A percentile compares a stretch with the other conserved stretches of the same genome.
These are phyloP conservation scores for Eimeria maxima DNA, from an alignment of 169 alveolate species.

Conservation along the genomic window DNA sequence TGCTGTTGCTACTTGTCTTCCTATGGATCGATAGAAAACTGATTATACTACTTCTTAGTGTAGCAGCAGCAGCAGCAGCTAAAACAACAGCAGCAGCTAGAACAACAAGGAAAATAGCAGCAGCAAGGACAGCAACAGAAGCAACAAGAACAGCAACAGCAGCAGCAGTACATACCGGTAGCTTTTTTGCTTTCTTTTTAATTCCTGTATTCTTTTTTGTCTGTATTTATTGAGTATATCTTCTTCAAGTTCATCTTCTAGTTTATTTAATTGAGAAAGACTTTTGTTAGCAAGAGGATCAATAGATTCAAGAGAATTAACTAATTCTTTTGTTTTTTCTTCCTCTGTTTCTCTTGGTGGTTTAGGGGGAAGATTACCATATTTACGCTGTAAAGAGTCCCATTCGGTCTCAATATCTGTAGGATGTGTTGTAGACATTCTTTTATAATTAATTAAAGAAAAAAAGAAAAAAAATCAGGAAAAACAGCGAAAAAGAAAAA, in stretches of 20 bases:
- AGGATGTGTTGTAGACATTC: constrained; percentile 95
- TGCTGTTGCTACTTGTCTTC: no score
- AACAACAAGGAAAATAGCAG: not conserved
- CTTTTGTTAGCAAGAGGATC: constrained; percentile 78
- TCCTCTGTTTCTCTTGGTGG: constrained; percentile 91
- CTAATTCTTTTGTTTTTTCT: constrained; percentile 85
- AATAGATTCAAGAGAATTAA: constrained; percentile 70
- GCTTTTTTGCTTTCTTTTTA: constrained; percentile 78
- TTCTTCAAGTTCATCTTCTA: constrained; percentile 80
- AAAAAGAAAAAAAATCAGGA: not conserved
- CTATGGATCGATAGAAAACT: no score
- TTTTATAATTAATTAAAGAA: no score
- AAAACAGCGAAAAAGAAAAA: not conserved
- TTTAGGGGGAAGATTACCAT: constrained; percentile 92
- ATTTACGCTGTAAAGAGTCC: constrained; percentile 94
- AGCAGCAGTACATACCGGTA: constrained; percentile 65
- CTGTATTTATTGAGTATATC: constrained; percentile 43
- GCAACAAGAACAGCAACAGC: not conserved
- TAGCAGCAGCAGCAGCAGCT: constrained; percentile 39
- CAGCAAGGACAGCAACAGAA: not conserved
- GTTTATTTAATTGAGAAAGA: constrained; percentile 11
- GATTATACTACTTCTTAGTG: no score
- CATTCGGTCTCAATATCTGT: constrained; percentile 93
- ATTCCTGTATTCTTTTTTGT: constrained; percentile 80
- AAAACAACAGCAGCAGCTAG: not conserved